Percentiles rank a stretch among this genome's conserved stretches.
phyloP scores from a whole-genome alignment of 768 basidiomycete species.

The Auriscalpium vulgare region DNA sequence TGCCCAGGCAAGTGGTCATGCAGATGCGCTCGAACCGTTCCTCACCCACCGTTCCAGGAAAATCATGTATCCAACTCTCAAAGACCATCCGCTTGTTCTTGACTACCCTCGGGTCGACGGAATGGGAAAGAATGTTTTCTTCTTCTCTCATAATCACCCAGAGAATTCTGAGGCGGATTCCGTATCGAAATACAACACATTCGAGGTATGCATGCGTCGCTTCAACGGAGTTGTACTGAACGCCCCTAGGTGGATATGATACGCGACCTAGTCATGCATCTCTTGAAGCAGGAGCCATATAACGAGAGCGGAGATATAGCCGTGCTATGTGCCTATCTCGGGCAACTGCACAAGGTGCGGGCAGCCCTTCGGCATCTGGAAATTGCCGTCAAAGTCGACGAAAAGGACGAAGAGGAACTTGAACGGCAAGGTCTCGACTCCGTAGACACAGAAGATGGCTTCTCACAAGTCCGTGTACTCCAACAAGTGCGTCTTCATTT shows the following conservation, averaged over 20 bases:
- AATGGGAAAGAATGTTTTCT: conserved; percentile 56
- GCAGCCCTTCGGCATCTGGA: conserved; percentile 31
- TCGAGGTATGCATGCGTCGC: conserved; percentile 39
- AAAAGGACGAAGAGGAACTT: conserved; percentile 54
- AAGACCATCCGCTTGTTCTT: conserved; percentile 47
- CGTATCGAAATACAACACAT: conserved; percentile 55
- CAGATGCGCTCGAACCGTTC: not conserved
- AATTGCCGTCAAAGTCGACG: conserved; percentile 61
- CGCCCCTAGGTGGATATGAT: conserved; percentile 34
- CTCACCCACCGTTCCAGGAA: conserved; percentile 26
- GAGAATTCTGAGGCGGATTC: conserved; percentile 61
- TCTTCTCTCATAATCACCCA: conserved; percentile 51
- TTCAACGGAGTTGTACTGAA: too few relatives aligned
- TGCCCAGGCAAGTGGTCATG: conserved; percentile 38
- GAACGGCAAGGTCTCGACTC: conserved; percentile 39
- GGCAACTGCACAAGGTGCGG: conserved; percentile 39
- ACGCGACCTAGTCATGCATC: conserved; percentile 43
- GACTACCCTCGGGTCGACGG: conserved; percentile 52
- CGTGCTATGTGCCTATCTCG: conserved; percentile 46
- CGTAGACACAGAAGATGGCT: conserved; percentile 23
- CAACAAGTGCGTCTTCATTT: conserved; percentile 33
- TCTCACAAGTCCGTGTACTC: conserved; percentile 45
- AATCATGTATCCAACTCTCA: conserved; percentile 52
- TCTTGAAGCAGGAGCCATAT: conserved; percentile 46
- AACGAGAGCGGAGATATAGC: conserved; percentile 41